A percentile compares a stretch with the other conserved stretches of the same genome.
phyloP scores from a whole-genome alignment of 1,139 yeast genomes.

The Yamadazyma sp. region DNA sequence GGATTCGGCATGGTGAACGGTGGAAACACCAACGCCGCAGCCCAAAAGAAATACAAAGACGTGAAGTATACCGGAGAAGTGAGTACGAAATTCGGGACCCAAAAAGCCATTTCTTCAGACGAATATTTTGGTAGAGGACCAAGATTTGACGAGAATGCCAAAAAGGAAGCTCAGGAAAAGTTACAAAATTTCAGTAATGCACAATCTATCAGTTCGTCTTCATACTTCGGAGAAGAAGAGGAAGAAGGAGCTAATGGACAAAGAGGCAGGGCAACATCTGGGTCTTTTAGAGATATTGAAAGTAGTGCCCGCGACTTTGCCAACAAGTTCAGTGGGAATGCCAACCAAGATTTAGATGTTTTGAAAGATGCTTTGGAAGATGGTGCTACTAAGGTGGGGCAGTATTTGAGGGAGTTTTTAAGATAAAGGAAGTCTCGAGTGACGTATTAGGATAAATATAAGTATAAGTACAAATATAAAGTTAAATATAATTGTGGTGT shows the following conservation, averaged over 20 bases:
- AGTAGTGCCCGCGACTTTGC: constrained; percentile 68
- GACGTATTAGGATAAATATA: no score
- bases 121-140: constrained; percentile 88
- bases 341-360: constrained; percentile 85
- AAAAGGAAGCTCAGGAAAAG: constrained; percentile 75
- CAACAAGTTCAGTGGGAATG: constrained; percentile 64
- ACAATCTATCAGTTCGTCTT: constrained; percentile 83
- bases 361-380: constrained; percentile 92
- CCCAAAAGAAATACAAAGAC: constrained; percentile 45
- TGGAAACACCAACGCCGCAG: constrained; percentile 31
- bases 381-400: constrained; percentile 87
- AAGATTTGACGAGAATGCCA: constrained; percentile 73
- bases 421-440: no score
- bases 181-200: constrained; percentile 83
- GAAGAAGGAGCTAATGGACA: constrained; percentile 44
- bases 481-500: no score
- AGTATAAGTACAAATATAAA: no score
- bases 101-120: constrained; percentile 94
- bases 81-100: constrained; percentile 76
- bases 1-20: constrained; percentile 82
- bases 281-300: constrained; percentile 46
- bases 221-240: constrained; percentile 89
- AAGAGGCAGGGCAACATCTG: constrained; percentile 23
- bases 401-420: constrained; percentile 80
- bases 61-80: constrained; percentile 68